Percentiles rank a stretch among this genome's conserved stretches.
Evolutionary conservation across 2,329 filamentous ascomycete genomes (phyloP).

Genomic region (Myriosclerotinia curreyana): DNA sequence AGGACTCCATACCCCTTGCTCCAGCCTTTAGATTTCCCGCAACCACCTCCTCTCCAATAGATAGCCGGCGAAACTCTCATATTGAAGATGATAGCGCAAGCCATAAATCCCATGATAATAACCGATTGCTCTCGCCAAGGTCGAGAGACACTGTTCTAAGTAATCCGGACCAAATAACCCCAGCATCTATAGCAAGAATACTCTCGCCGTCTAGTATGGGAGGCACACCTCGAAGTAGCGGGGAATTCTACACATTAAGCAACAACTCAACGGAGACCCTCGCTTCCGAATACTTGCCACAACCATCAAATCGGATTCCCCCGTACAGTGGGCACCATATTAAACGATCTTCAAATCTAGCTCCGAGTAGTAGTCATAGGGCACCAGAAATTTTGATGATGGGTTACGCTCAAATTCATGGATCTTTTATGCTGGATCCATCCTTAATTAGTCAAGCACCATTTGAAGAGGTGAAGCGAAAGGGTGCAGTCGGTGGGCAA

Average conservation of each 20-base stretch:
- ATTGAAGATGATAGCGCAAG: slow-evolving; percentile 17
- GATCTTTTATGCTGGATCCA: slow-evolving; percentile 86
- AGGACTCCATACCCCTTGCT: slow-evolving; percentile 37
- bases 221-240: slow-evolving; percentile 83
- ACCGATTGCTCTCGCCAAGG: slow-evolving; percentile 33
- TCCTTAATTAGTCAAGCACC: slow-evolving; percentile 84
- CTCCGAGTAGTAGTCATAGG: slow-evolving; percentile 44
- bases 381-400: slow-evolving; percentile 86
- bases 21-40: slow-evolving; percentile 58
- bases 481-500: slow-evolving; percentile 83
- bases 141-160: slow-evolving; percentile 43
- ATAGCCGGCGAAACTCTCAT: slow-evolving; percentile 23
- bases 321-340: slow-evolving; percentile 41
- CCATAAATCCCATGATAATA: slow-evolving; percentile 24
- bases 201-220: slow-evolving; percentile 74
- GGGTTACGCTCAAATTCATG: slow-evolving; percentile 93
- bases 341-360: slow-evolving; percentile 47
- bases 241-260: slow-evolving; percentile 91
- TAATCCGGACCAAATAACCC: slow-evolving; percentile 57
- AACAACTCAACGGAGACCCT: slow-evolving; percentile 94
- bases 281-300: slow-evolving; percentile 78
- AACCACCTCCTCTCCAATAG: slow-evolving; percentile 39
- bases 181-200: slow-evolving; percentile 57
- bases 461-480: slow-evolving; percentile 95
- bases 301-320: slow-evolving; percentile 45